Percentiles rank a stretch among this genome's conserved stretches.
Evolutionary conservation across 176 grass and related monocot species (phyloP).

Genomic region (Rhynchospora tenuis): DNA sequence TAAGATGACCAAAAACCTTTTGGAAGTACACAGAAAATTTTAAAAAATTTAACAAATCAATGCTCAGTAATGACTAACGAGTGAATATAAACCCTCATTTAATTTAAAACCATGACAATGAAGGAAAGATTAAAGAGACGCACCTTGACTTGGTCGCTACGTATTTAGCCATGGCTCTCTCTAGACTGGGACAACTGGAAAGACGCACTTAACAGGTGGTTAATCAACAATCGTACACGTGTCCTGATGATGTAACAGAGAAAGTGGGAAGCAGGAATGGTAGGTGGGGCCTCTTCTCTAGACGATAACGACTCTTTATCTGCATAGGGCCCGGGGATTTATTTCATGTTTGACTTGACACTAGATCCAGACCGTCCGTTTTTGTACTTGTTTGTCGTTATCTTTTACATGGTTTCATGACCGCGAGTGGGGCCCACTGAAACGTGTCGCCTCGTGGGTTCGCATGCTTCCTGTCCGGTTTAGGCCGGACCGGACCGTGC

Average conservation of each 20-base stretch:
- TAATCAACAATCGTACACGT: not conserved
- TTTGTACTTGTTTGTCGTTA: slow-evolving; percentile 4
- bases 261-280: not conserved
- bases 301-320: slow-evolving; percentile 13
- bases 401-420: not conserved
- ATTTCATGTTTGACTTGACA: not conserved
- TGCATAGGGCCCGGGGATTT: not conserved
- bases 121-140: not conserved
- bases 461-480: not conserved
- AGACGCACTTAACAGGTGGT: not conserved
- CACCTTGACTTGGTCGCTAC: slow-evolving; percentile 12
- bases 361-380: not conserved
- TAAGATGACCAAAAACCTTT: not conserved
- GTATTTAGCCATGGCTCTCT: not conserved
- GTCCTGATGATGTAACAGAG: slow-evolving; percentile 5
- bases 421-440: not conserved
- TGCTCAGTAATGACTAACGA: not conserved
- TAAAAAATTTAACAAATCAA: not conserved
- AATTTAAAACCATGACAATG: not conserved
- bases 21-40: not conserved
- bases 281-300: not conserved
- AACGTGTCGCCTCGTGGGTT: slow-evolving; percentile 4
- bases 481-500: not conserved
- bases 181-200: not conserved
- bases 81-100: not conserved